Base-by-base conservation (phyloP, 2,329 filamentous ascomycete species). In the Exophiala sp. region DNA sequence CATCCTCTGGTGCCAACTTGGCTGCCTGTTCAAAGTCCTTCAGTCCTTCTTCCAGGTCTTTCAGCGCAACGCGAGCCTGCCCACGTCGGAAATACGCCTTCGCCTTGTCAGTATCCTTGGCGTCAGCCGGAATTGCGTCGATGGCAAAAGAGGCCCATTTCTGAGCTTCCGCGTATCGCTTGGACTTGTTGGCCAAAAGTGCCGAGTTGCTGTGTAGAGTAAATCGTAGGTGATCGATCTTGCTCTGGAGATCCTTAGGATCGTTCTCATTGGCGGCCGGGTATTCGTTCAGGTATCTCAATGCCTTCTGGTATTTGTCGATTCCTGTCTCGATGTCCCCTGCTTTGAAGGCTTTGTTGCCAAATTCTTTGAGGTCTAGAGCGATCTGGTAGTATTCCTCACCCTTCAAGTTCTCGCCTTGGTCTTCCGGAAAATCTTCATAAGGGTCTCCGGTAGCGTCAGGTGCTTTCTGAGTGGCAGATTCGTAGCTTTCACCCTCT, bases 351-450 rank as follows among this genome's bases (percentile, higher is more conserved):
- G 90, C 89, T 61, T 82, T 82, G 75, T 95, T 97, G 62, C 93
- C 93, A 65, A 85, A 93, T 29, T 86, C 86, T 74, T 98, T 98
- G 69, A 95, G 81, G 58, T 87, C 87, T 3, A 78, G 74, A 2
- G 87, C 89, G 54, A 97, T 90, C 69, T 86, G 80, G 66, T 88
- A 77, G 55, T 89, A 80, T 55, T 85, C 78, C 14, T 75, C 66
- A 11, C 85, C 85, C 43, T 81, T 78, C 56, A 89, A 77, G 46
- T 82, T 74, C 47, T 80, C 71, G 41, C 77, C 73, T 56, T 75
- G 55, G 71, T 98, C 93, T 66, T 96, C 89, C 27, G 93, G 93
- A 71, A 86, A 97, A 67, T 97, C 93, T 73, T 97, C 91, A 71
- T 94, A 96, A 4, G 82, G 79, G 72, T 98, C 93, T 57, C 93